Percentiles rank a stretch among this genome's conserved stretches.
Conservation (phyloP, 78 protist species). For the Dictyostelium purpureum region DNA sequence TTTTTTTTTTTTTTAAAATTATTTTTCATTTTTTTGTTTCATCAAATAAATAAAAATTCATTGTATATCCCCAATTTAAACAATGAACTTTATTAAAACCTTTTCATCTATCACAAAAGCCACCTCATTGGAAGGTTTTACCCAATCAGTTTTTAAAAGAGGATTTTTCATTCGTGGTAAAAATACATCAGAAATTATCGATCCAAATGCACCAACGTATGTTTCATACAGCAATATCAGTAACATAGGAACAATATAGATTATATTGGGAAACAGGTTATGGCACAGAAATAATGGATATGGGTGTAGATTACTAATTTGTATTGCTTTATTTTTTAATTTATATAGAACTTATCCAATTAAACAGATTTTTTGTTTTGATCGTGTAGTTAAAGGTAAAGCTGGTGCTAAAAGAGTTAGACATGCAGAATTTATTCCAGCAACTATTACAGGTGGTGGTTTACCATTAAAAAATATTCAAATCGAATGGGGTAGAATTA, state of each 20-base stretch:
- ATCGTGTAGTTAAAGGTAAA: conserved; percentile 31
- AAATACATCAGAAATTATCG: not conserved
- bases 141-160: conserved; percentile 35
- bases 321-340: too few species aligned
- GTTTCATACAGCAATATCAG: not conserved
- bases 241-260: not conserved
- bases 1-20: not conserved
- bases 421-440: conserved; percentile 56
- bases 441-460: conserved; percentile 77
- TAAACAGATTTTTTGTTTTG: conserved; percentile 13
- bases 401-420: conserved; percentile 62
- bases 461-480: conserved; percentile 31
- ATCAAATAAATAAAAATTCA: not conserved
- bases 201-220: conserved; percentile 79
- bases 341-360: conserved; percentile 27
- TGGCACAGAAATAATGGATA: not conserved
- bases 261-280: not conserved
- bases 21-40: not conserved
- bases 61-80: too few species aligned
- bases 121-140: not conserved
- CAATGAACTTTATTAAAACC: too few species aligned
- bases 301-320: not conserved
- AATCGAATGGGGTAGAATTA: conserved; percentile 63
- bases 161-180: conserved; percentile 6
- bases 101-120: not conserved